Conservation (phyloP, 2,329 filamentous ascomycete genomes). For the Aspergillus niger region DNA sequence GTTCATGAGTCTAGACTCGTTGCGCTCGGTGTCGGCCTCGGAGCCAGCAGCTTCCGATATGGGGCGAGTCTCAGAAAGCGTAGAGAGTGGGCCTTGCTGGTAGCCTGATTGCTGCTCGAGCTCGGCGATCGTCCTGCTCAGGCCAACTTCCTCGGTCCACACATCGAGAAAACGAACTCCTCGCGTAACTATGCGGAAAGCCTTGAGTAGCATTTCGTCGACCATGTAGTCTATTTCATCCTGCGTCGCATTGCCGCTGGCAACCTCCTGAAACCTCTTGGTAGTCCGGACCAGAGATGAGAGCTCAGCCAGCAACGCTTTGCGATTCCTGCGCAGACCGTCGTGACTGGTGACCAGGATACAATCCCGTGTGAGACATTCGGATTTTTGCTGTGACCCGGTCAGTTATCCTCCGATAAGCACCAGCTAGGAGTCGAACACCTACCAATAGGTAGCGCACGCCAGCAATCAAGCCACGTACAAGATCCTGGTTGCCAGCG, state of each 20-base stretch:
- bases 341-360: constrained; percentile 73
- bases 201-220: constrained; percentile 90
- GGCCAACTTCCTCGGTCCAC: constrained; percentile 63
- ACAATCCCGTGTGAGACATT: constrained; percentile 84
- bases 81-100: constrained; percentile 39
- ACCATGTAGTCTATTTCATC: constrained; percentile 60
- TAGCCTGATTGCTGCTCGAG: constrained; percentile 35
- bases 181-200: constrained; percentile 90
- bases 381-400: constrained; percentile 72
- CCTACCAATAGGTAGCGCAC: constrained; percentile 86
- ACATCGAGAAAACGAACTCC: constrained; percentile 88
- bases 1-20: constrained; percentile 36
- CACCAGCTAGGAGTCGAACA: constrained; percentile 20
- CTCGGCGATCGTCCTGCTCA: constrained; percentile 45
- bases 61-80: constrained; percentile 43
- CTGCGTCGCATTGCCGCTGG: constrained; percentile 50
- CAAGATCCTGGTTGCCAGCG: constrained; percentile 89
- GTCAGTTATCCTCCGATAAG: background rate
- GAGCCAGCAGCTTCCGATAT: constrained; percentile 25
- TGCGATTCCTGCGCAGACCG: constrained; percentile 75
- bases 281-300: constrained; percentile 86
- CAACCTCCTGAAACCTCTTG: constrained; percentile 78
- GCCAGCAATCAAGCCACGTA: constrained; percentile 89
- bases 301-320: constrained; percentile 83
- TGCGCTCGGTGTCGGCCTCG: constrained; percentile 31